Percentiles rank a stretch among this genome's conserved stretches.
phyloP scores from a whole-genome alignment of 2,329 filamentous ascomycete genomes.

The Westerdykella sp. region DNA sequence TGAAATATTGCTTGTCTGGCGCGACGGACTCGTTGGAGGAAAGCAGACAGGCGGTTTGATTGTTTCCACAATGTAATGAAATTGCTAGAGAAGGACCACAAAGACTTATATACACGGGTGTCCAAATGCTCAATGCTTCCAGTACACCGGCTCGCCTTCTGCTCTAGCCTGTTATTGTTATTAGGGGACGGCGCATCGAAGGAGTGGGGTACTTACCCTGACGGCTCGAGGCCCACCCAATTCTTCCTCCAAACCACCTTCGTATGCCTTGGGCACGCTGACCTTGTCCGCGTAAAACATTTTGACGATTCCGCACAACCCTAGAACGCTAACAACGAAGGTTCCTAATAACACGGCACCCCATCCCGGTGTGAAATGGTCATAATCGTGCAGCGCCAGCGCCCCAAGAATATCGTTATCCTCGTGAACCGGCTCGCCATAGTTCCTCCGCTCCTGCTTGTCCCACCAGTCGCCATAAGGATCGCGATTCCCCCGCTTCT shows the following conservation, averaged over 20 bases:
- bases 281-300: conserved; percentile 44
- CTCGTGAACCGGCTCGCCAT: conserved; percentile 92
- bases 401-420: conserved; percentile 90
- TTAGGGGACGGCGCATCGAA: background rate
- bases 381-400: conserved; percentile 85
- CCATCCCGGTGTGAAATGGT: conserved; percentile 68
- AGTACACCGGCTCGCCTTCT: background rate
- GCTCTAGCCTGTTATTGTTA: background rate
- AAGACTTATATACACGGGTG: background rate
- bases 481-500: conserved; percentile 90
- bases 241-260: conserved; percentile 44
- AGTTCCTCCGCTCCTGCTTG: conserved; percentile 94
- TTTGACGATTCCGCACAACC: conserved; percentile 36
- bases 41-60: no score
- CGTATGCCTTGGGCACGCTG: conserved; percentile 41
- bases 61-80: no score
- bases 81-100: background rate
- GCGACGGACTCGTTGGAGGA: no score
- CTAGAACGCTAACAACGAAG: conserved; percentile 39
- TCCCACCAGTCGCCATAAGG: conserved; percentile 95
- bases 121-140: background rate
- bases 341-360: conserved; percentile 54
- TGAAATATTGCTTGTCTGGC: no score
- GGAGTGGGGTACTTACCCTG: conserved; percentile 26
- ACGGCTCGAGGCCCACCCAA: conserved; percentile 43